Conservation (phyloP, 1,284 basidiomycete genomes). For the Cutaneotrichosporon sp. region DNA sequence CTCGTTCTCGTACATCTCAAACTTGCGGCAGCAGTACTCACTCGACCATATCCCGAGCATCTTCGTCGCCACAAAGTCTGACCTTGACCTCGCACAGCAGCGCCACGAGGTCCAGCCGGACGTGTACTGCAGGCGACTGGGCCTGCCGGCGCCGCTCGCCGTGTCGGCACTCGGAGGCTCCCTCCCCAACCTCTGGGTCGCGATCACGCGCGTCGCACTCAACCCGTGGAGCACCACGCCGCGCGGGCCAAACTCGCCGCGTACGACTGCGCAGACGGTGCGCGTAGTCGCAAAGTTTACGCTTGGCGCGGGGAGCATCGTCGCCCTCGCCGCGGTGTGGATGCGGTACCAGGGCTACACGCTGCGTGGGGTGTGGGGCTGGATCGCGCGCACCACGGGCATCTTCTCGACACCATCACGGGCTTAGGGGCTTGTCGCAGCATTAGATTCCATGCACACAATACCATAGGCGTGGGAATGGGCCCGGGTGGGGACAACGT, state of each 20-base stretch:
- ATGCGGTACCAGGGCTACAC: constrained; percentile 52
- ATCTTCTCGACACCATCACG: constrained; percentile 13
- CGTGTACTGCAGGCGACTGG: constrained; percentile 84
- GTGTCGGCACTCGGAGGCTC: constrained; percentile 76
- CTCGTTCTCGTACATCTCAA: constrained; percentile 97
- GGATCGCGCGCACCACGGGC: constrained; percentile 34
- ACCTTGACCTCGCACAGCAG: constrained; percentile 94
- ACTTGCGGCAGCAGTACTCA: constrained; percentile 95
- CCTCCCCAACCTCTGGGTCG: constrained; percentile 51
- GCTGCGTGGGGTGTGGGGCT: constrained; percentile 45
- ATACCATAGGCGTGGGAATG: constrained; percentile 10
- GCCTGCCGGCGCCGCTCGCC: constrained; percentile 83
- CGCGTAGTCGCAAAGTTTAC: constrained; percentile 34
- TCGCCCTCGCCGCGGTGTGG: constrained; percentile 40
- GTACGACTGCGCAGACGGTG: constrained; percentile 42
- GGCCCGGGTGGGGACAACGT: too few species aligned
- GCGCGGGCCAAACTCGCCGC: constrained; percentile 39
- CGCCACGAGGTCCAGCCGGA: constrained; percentile 98
- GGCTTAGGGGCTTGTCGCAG: neutral
- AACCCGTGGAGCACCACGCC: constrained; percentile 42
- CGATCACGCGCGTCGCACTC: constrained; percentile 49
- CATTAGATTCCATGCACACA: constrained; percentile 13
- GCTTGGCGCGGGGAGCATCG: constrained; percentile 30
- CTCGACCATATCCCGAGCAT: constrained; percentile 90
- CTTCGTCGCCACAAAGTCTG: constrained; percentile 98